phyloP scores from a whole-genome alignment of 495 filamentous ascomycete species.

The Thermothielavioides terrestris region DNA sequence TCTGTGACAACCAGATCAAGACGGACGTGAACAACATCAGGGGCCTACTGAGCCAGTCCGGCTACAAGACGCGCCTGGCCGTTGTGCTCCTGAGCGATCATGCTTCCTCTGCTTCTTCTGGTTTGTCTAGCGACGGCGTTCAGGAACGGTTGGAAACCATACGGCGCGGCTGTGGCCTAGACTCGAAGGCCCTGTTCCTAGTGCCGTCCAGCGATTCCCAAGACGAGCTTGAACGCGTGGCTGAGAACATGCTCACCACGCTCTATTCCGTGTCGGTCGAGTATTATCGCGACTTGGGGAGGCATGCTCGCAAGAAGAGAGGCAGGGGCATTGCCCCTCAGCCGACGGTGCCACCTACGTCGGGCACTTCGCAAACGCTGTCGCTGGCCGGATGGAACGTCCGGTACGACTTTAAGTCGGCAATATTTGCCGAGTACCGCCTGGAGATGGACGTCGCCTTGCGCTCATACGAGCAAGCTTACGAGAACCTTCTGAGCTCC shows the following conservation, averaged over 20 bases:
- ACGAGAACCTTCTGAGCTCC: constrained; percentile 66
- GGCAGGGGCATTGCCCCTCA: constrained; percentile 64
- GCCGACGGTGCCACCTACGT: constrained; percentile 74
- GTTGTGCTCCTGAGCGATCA: constrained; percentile 70
- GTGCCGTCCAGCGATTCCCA: constrained; percentile 36
- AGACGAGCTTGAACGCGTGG: constrained; percentile 54
- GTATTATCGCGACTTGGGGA: constrained; percentile 84
- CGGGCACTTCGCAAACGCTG: constrained; percentile 71
- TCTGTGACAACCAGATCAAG: constrained; percentile 80
- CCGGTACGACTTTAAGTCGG: constrained; percentile 87
- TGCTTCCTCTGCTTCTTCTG: constrained; percentile 45
- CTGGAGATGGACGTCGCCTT: constrained; percentile 81
- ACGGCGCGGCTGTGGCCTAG: constrained; percentile 66
- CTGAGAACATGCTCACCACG: constrained; percentile 49
- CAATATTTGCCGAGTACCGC: constrained; percentile 80
- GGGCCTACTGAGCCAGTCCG: constrained; percentile 53
- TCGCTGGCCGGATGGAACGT: constrained; percentile 83
- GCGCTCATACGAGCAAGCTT: constrained; percentile 74
- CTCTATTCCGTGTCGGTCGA: constrained; percentile 63
- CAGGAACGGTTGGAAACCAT: constrained; percentile 66
- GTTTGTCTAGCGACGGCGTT: constrained; percentile 45
- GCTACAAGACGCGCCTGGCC: constrained; percentile 64
- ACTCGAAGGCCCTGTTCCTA: constrained; percentile 67
- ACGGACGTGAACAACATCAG: constrained; percentile 74
- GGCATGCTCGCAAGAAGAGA: constrained; percentile 77